A percentile compares a stretch with the other conserved stretches of the same genome.
Conservation (phyloP, 208 protist genomes). For the Leishmania turanica region DNA sequence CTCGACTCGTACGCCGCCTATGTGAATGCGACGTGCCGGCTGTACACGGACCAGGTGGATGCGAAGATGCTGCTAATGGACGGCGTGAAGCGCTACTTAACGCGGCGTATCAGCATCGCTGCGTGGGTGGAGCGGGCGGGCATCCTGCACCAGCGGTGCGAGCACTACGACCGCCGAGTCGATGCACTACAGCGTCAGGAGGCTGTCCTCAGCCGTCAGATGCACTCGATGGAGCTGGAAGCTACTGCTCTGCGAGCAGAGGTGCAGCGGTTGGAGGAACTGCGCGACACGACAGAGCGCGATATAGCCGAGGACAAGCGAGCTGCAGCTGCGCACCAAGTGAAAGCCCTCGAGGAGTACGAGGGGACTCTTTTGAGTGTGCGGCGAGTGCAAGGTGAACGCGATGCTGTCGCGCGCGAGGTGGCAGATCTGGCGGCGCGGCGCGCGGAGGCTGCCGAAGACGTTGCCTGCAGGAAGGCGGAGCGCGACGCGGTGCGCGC, state of each 20-base stretch:
- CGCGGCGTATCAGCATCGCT: background rate
- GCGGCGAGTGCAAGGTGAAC: background rate
- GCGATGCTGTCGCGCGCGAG: background rate
- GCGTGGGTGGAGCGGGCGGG: background rate
- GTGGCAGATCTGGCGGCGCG: background rate
- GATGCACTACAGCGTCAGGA: constrained; percentile 4
- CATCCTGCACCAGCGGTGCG: background rate
- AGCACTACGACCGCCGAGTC: background rate
- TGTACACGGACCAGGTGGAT: constrained; percentile 7
- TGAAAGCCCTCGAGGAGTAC: constrained; percentile 9
- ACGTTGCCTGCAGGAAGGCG: background rate
- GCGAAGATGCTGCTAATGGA: constrained; percentile 12
- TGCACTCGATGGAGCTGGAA: background rate
- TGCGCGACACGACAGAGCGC: background rate
- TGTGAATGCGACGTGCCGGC: constrained; percentile 1
- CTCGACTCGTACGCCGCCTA: background rate
- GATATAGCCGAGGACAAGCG: background rate
- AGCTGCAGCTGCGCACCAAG: background rate
- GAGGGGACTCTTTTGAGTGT: background rate
- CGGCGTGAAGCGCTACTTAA: background rate
- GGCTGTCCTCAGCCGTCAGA: background rate
- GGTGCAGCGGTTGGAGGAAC: background rate
- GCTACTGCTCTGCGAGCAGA: background rate
- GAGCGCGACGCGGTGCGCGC: background rate
- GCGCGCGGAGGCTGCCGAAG: background rate